phyloP scores from a whole-genome alignment of 2,329 filamentous ascomycete genomes.

The Scleromitrula shiraiana region DNA sequence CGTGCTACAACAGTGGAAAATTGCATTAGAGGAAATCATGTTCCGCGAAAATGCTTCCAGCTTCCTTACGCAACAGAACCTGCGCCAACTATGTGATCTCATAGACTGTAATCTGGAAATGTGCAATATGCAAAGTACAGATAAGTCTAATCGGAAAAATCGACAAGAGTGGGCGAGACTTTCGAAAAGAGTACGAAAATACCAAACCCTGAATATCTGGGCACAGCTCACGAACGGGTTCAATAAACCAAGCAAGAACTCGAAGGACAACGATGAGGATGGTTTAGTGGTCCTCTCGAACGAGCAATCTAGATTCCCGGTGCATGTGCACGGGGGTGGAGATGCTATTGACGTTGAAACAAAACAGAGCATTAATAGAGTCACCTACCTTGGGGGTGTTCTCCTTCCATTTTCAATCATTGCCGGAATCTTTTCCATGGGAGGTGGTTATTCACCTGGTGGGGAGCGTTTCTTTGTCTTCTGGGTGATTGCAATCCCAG shows the following conservation, averaged over 20 bases:
- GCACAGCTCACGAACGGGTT: background rate
- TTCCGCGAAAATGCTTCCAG: background rate
- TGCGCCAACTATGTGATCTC: background rate
- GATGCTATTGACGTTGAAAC: conserved; percentile 3
- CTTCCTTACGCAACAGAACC: background rate
- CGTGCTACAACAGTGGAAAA: background rate
- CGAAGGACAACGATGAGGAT: background rate
- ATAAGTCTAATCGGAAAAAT: background rate
- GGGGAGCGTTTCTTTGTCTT: conserved; percentile 5
- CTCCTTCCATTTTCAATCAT: conserved; percentile 4
- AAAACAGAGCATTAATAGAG: conserved; percentile 2
- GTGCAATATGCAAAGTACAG: background rate
- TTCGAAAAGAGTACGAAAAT: background rate
- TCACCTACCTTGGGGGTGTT: conserved; percentile 1
- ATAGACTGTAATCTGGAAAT: background rate
- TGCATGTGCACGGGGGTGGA: background rate
- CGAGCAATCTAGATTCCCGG: background rate
- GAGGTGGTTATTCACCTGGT: background rate
- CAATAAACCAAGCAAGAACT: too few species aligned
- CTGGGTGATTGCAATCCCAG: conserved; percentile 4
- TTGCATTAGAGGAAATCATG: background rate
- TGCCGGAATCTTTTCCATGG: conserved; percentile 2
- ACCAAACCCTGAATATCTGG: background rate
- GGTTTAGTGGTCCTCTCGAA: background rate
- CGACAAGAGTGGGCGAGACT: background rate